Percentiles rank a stretch among this genome's conserved stretches.
phyloP scores from a whole-genome alignment of 2,329 filamentous ascomycete genomes.

The Dryadomyces quercivorus region DNA sequence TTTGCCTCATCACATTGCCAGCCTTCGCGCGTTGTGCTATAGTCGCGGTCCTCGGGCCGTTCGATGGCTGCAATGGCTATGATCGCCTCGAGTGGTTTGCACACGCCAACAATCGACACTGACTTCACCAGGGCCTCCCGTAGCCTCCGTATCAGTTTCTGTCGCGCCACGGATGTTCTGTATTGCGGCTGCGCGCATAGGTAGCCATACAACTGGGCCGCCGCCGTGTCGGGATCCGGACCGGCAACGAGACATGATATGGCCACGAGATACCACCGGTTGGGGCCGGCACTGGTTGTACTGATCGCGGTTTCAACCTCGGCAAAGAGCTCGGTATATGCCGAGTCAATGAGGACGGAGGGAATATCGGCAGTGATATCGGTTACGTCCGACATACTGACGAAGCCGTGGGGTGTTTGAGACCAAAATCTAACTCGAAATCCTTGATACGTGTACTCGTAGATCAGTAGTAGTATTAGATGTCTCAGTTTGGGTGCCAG shows the following conservation, averaged over 20 bases:
- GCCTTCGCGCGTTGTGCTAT: conserved; percentile 36
- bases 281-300: conserved; percentile 9
- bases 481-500: too few species aligned
- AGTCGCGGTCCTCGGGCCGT: conserved; percentile 42
- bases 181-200: conserved; percentile 36
- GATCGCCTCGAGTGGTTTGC: conserved; percentile 49
- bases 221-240: conserved; percentile 33
- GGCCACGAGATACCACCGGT: conserved; percentile 16
- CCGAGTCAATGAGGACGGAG: background rate
- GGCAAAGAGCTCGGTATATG: conserved; percentile 6
- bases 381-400: background rate
- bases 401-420: too few species aligned
- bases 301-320: conserved; percentile 5
- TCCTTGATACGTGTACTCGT: too few species aligned
- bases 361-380: background rate
- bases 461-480: too few species aligned
- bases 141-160: conserved; percentile 35
- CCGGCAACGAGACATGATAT: conserved; percentile 33
- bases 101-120: conserved; percentile 46
- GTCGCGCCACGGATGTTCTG: conserved; percentile 27
- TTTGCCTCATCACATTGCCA: conserved; percentile 49
- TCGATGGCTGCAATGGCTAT: conserved; percentile 41
- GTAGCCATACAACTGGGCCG: conserved; percentile 41
- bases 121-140: conserved; percentile 48
- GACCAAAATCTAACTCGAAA: too few species aligned